Percentiles rank a stretch among this genome's conserved stretches.
phyloP scores from a whole-genome alignment of 345 rosid genomes.

The Psidium guajava region DNA sequence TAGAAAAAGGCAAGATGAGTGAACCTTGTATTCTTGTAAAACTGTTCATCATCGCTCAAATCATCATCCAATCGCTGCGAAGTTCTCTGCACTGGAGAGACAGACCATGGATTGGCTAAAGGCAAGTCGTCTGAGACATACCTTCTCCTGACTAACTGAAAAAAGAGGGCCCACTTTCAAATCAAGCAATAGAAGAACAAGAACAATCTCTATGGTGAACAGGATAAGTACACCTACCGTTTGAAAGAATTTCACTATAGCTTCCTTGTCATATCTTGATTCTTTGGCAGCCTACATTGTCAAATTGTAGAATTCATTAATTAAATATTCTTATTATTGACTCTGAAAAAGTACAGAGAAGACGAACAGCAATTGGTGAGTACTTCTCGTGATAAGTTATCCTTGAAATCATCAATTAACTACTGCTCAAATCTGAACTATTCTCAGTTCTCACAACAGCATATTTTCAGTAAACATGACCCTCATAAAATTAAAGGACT shows the following conservation, averaged over 20 bases:
- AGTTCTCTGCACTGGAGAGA: constrained; percentile 43
- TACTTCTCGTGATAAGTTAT: neutral
- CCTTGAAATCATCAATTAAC: neutral
- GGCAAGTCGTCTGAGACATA: constrained; percentile 82
- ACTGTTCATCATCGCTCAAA: constrained; percentile 54
- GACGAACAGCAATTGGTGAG: neutral
- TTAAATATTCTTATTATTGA: neutral
- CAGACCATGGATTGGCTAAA: constrained; percentile 68
- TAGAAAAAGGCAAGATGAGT: neutral
- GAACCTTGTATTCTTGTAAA: constrained; percentile 59
- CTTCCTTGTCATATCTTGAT: constrained; percentile 96
- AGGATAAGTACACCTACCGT: constrained; percentile 35
- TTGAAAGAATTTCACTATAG: constrained; percentile 67
- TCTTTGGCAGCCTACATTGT: constrained; percentile 80
- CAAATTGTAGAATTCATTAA: neutral
- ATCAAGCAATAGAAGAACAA: neutral
- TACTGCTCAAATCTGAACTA: neutral
- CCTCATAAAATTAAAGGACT: neutral
- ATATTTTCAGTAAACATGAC: neutral
- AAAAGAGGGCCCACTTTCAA: neutral
- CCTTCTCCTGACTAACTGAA: constrained; percentile 89
- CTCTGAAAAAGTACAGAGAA: neutral
- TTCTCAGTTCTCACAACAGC: neutral
- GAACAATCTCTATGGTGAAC: neutral
- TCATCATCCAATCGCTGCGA: constrained; percentile 67